A percentile compares a stretch with the other conserved stretches of the same genome.
phyloP scores from a whole-genome alignment of 2,329 filamentous ascomycete species.

The Epichloe bromicola region DNA sequence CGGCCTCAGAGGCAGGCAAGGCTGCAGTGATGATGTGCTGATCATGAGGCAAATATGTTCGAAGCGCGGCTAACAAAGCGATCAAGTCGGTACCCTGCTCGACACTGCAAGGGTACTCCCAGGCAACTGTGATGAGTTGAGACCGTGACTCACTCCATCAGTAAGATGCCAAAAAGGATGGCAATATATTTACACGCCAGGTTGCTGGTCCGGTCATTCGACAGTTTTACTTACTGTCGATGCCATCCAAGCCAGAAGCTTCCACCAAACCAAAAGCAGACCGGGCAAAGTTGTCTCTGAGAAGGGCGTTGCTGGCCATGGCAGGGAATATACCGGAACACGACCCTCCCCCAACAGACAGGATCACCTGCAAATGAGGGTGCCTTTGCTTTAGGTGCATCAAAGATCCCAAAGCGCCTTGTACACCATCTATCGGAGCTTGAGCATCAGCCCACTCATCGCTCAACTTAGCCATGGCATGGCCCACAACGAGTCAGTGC shows the following conservation, averaged over 20 bases:
- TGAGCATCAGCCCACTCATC: constrained; percentile 67
- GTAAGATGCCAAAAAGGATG: not conserved
- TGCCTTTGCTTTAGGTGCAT: constrained; percentile 60
- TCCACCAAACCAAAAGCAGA: constrained; percentile 56
- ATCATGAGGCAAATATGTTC: constrained; percentile 54
- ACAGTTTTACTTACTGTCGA: constrained; percentile 47
- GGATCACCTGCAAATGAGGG: constrained; percentile 57
- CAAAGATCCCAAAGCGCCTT: constrained; percentile 61
- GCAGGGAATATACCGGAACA: constrained; percentile 54
- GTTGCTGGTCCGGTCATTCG: no score
- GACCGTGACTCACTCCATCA: not conserved
- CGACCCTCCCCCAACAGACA: constrained; percentile 64
- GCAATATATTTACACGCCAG: no score
- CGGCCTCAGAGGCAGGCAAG: constrained; percentile 53
- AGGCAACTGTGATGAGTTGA: constrained; percentile 47
- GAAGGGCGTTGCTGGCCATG: constrained; percentile 47
- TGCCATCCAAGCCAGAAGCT: constrained; percentile 45
- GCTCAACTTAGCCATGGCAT: constrained; percentile 42
- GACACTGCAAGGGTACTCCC: constrained; percentile 59
- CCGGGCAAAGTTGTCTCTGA: constrained; percentile 56
- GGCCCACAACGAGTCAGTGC: constrained; percentile 8
- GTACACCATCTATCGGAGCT: constrained; percentile 57
- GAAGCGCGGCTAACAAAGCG: constrained; percentile 51
- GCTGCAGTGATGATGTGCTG: constrained; percentile 59
- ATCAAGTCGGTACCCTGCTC: constrained; percentile 60